These are phyloP conservation scores for Lithohypha guttulata DNA, from an alignment of 2,329 filamentous ascomycete genomes.

Conservation along the genomic window DNA sequence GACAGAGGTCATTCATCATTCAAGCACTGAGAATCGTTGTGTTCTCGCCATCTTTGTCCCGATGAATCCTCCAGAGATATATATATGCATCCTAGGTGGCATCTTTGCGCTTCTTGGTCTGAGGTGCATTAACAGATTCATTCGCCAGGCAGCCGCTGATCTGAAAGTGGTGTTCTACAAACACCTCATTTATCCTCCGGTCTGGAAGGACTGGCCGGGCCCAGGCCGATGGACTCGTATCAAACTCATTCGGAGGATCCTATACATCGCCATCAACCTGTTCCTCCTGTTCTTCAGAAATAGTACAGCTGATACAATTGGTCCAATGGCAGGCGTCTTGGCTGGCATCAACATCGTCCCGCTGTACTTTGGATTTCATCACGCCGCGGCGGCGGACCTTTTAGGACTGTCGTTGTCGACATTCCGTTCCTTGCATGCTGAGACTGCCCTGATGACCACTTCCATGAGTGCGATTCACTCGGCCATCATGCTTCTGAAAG, in stretches of 20 bases:
- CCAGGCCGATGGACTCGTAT: too few species aligned
- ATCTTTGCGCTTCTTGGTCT: too few species aligned
- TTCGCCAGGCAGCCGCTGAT: too few species aligned
- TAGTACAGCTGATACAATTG: neutral
- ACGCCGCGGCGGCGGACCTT: neutral
- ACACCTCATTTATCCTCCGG: too few species aligned
- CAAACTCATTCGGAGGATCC: neutral
- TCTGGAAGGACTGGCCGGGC: too few species aligned
- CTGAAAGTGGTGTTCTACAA: too few species aligned
- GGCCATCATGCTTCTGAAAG: neutral
- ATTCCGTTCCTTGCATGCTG: neutral
- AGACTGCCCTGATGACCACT: neutral
- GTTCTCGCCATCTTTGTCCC: too few species aligned
- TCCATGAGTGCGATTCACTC: neutral
- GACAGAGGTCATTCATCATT: too few species aligned
- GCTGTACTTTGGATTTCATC: neutral
- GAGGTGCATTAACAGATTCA: too few species aligned
- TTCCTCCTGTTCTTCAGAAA: neutral
- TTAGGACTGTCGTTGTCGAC: conserved; percentile 1
- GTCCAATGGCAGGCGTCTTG: neutral
- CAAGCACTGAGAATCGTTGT: too few species aligned
- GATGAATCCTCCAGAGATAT: too few species aligned
- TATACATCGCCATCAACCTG: neutral
- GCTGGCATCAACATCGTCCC: neutral
- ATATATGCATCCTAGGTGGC: too few species aligned